Conservation (phyloP, 2,329 filamentous ascomycete genomes). For the Thielaviopsis populi region DNA sequence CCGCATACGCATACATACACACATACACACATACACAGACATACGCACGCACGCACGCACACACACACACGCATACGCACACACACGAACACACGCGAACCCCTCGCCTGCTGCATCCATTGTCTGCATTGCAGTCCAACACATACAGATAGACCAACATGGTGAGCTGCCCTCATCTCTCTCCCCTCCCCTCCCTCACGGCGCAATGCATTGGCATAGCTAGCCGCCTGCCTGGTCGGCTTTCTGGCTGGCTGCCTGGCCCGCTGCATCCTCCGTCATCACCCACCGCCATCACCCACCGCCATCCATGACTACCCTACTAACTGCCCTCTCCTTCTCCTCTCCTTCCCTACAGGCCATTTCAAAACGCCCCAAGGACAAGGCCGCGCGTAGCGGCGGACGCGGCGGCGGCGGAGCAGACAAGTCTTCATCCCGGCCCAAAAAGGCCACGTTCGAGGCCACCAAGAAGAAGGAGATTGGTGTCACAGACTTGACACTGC, state of each 20-base stretch:
- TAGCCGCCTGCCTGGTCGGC: no score
- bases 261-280: no score
- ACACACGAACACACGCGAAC: not conserved
- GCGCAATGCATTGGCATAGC: not conserved
- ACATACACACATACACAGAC: not conserved
- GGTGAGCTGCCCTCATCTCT: not conserved
- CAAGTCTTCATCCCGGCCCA: slow-evolving; percentile 47
- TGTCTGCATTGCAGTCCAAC: not conserved
- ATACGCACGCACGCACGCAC: not conserved
- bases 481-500: slow-evolving; percentile 89
- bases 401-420: slow-evolving; percentile 25
- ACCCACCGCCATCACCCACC: not conserved
- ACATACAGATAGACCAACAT: slow-evolving; percentile 1
- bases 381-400: slow-evolving; percentile 26
- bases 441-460: slow-evolving; percentile 90
- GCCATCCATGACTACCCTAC: not conserved
- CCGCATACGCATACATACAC: no score
- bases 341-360: slow-evolving; percentile 27
- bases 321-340: not conserved
- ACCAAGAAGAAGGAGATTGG: slow-evolving; percentile 99
- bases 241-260: not conserved
- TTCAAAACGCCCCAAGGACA: slow-evolving; percentile 35
- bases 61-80: not conserved
- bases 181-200: not conserved
- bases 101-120: not conserved